These are phyloP conservation scores for Aspergillus awamori DNA, from an alignment of 2,329 filamentous ascomycete species.

Conservation along the genomic window DNA sequence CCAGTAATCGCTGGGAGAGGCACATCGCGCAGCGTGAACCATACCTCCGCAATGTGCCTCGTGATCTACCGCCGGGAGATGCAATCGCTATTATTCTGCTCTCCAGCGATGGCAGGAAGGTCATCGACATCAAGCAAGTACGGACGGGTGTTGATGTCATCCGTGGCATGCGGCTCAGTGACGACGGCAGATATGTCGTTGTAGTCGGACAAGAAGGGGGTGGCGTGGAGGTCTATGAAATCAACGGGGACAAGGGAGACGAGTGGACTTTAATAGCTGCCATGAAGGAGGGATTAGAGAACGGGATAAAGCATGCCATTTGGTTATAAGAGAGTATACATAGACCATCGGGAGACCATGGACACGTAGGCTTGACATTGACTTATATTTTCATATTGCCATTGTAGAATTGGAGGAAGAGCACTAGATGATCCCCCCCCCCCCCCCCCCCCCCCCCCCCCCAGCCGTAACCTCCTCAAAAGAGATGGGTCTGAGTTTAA, in stretches of 20 bases:
- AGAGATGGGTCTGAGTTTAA: no score
- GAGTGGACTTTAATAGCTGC: neutral
- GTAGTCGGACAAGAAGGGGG: slow-evolving; percentile 3
- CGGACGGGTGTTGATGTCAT: slow-evolving; percentile 4
- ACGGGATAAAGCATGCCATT: slow-evolving; percentile 2
- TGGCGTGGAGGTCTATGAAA: slow-evolving; percentile 3
- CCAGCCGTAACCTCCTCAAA: no score
- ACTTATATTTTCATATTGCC: no score
- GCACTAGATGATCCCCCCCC: no score
- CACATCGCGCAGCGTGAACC: slow-evolving; percentile 1
- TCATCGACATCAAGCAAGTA: neutral
- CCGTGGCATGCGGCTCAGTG: slow-evolving; percentile 7
- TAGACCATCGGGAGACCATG: no score
- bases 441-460: no score
- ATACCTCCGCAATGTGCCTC: neutral
- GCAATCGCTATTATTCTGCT: slow-evolving; percentile 3
- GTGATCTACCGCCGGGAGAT: neutral
- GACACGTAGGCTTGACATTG: no score
- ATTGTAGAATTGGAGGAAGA: no score
- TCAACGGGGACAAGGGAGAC: neutral
- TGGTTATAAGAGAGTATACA: neutral
- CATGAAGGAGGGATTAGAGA: slow-evolving; percentile 2
- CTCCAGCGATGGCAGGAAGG: neutral
- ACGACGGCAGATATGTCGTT: slow-evolving; percentile 2
- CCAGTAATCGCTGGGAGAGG: slow-evolving; percentile 2